Evolutionary conservation across 768 basidiomycete species (phyloP), one percentile per base, ranked within the genome.

Genomic region (Gymnopilus junonius): DNA sequence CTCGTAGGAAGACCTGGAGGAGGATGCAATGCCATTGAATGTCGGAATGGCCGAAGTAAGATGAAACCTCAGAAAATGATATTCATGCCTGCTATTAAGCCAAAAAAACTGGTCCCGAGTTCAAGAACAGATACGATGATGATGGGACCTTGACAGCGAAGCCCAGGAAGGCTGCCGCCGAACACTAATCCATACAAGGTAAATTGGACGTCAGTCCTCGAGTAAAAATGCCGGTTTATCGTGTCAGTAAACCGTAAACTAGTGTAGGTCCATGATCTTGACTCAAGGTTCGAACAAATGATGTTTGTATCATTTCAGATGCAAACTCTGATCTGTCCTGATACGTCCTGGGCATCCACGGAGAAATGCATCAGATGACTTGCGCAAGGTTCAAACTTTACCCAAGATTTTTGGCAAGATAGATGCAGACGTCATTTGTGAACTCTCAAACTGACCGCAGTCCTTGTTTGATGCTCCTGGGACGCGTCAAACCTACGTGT

Each of bases 1-100:
- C 39, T 34, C 8, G 8, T 15, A 10, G 56, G 37, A 23, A 63
- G 61, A 20, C 61, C 61, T 29, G 61, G 61, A 23, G 61, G 61
- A 55, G 46, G 55, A 17, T 21, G 43, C 12, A 55, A 45, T 8
- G 43, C 45, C 61, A 62, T 62, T 6, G 34, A 25, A 39, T 21
- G 48, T 17, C n/a, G 14, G 17, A 29, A n/a, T 29, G n/a, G 32
- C n/a, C 0, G 29, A 8, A 51, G n/a, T n/a, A n/a, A 51, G 31
- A 20, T 8, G 31, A 20, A 32, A 15, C 10, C 3, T 27, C 14
- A 12, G n/a, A n/a, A 51, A 32, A 51, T 20, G 29, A 51, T 17
- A 48, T 35, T 35, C 45, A 48, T 25, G 5, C 48, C 27, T 42
- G 17, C 1, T 51, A 32, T 51, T 31, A 51, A 51, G 29, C 23